phyloP scores from a whole-genome alignment of 495 filamentous ascomycete genomes.

The Aspergillus wentii region DNA sequence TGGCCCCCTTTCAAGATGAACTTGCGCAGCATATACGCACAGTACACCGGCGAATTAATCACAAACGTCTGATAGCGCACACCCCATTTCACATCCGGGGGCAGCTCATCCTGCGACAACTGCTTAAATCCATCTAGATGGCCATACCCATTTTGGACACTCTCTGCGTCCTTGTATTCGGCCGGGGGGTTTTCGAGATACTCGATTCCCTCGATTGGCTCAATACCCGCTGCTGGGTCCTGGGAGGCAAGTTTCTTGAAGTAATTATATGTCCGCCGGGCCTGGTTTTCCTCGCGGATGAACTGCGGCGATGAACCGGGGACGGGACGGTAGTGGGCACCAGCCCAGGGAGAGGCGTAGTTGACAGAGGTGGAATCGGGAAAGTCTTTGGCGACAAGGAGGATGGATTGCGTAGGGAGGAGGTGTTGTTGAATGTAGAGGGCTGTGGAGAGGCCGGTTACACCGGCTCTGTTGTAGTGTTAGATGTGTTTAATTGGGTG shows the following conservation, averaged over 20 bases:
- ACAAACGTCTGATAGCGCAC: conserved; percentile 54
- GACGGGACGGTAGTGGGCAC: conserved; percentile 56
- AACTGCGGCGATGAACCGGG: conserved; percentile 37
- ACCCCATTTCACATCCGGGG: conserved; percentile 47
- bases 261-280: conserved; percentile 45
- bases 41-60: conserved; percentile 60
- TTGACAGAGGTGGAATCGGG: conserved; percentile 49
- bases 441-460: conserved; percentile 53
- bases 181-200: conserved; percentile 49
- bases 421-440: conserved; percentile 42
- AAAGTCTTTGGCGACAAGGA: conserved; percentile 54
- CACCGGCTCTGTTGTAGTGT: conserved; percentile 47
- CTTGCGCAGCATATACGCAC: conserved; percentile 46
- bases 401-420: conserved; percentile 31
- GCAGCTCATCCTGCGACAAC: conserved; percentile 33
- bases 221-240: conserved; percentile 48
- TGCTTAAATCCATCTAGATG: conserved; percentile 42
- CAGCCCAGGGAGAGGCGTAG: conserved; percentile 64
- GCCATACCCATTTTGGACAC: conserved; percentile 20
- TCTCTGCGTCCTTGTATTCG: conserved; percentile 34
- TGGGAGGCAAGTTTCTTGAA: conserved; percentile 36
- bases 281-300: conserved; percentile 44
- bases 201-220: conserved; percentile 50
- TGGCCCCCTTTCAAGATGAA: conserved; percentile 48
- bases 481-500: conserved; percentile 5